A percentile compares a stretch with the other conserved stretches of the same genome.
These are phyloP conservation scores for Lentinula novae-zelandiae DNA, from an alignment of 1,284 basidiomycete genomes.

Conservation along the genomic window DNA sequence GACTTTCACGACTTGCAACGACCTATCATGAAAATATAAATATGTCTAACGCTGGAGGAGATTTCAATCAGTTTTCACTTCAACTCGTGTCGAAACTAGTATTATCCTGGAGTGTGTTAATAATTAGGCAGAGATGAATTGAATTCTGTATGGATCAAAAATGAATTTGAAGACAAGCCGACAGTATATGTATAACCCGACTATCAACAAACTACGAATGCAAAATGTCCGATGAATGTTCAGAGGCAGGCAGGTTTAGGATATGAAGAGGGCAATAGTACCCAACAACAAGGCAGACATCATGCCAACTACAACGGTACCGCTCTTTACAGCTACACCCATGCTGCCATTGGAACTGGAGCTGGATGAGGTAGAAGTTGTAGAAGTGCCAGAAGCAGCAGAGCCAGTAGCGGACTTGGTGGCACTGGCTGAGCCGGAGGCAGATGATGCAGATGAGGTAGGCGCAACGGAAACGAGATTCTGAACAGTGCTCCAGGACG, in stretches of 20 bases:
- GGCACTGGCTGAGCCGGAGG: slow-evolving; percentile 1
- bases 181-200: background rate
- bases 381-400: slow-evolving; percentile 16
- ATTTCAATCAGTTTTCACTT: no score
- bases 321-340: background rate
- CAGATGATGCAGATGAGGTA: slow-evolving; percentile 18
- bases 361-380: slow-evolving; percentile 5
- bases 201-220: background rate
- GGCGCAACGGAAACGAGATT: slow-evolving; percentile 31
- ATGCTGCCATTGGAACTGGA: slow-evolving; percentile 1
- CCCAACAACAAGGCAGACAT: slow-evolving; percentile 12
- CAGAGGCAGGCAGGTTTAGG: background rate
- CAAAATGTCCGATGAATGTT: background rate
- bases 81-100: no score
- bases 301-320: slow-evolving; percentile 10
- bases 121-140: background rate
- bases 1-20: slow-evolving; percentile 6
- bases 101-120: no score
- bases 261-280: slow-evolving; percentile 4
- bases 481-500: slow-evolving; percentile 45
- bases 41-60: background rate
- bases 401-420: slow-evolving; percentile 3
- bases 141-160: background rate
- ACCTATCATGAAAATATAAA: background rate
- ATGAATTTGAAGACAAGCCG: background rate